Conservation (phyloP, 768 basidiomycete genomes). For the Auricularia cornea region DNA sequence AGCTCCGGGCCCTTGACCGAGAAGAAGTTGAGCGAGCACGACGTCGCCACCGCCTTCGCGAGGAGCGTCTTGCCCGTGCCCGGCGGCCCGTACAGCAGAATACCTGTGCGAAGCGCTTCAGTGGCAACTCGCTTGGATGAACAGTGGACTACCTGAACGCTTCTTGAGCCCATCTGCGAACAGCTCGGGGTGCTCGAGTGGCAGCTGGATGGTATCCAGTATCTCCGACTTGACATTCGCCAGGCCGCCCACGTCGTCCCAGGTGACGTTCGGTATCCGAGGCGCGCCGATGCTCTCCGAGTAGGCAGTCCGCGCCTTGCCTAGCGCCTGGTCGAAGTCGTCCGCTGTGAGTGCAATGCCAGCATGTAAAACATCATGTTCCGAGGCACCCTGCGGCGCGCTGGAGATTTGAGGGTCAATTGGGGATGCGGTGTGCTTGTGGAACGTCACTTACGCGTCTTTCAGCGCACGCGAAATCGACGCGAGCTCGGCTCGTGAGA, state of each 20-base stretch:
- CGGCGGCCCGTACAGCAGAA: slow-evolving; percentile 89
- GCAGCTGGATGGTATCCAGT: slow-evolving; percentile 90
- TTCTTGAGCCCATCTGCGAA: slow-evolving; percentile 91
- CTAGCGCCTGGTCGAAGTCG: slow-evolving; percentile 69
- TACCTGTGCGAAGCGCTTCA: slow-evolving; percentile 39
- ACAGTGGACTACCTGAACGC: slow-evolving; percentile 59
- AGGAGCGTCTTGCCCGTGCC: slow-evolving; percentile 94
- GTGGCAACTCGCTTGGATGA: background rate
- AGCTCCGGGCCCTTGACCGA: slow-evolving; percentile 96
- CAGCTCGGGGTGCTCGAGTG: slow-evolving; percentile 81
- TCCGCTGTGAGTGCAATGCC: slow-evolving; percentile 34
- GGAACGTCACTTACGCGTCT: background rate
- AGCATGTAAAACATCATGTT: slow-evolving; percentile 18
- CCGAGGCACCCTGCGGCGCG: slow-evolving; percentile 27
- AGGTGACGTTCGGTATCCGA: slow-evolving; percentile 87
- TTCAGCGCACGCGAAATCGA: slow-evolving; percentile 41
- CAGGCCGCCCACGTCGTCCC: slow-evolving; percentile 97
- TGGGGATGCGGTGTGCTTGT: background rate
- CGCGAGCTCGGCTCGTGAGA: slow-evolving; percentile 45
- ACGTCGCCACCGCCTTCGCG: slow-evolving; percentile 94
- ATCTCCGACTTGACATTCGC: slow-evolving; percentile 85
- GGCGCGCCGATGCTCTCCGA: slow-evolving; percentile 95
- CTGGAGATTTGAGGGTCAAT: slow-evolving; percentile 22
- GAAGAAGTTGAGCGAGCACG: slow-evolving; percentile 91
- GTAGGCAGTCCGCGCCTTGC: slow-evolving; percentile 65